Base-by-base conservation (phyloP, 2,329 filamentous ascomycete genomes). In the Cylindrodendrum hubeiense region DNA sequence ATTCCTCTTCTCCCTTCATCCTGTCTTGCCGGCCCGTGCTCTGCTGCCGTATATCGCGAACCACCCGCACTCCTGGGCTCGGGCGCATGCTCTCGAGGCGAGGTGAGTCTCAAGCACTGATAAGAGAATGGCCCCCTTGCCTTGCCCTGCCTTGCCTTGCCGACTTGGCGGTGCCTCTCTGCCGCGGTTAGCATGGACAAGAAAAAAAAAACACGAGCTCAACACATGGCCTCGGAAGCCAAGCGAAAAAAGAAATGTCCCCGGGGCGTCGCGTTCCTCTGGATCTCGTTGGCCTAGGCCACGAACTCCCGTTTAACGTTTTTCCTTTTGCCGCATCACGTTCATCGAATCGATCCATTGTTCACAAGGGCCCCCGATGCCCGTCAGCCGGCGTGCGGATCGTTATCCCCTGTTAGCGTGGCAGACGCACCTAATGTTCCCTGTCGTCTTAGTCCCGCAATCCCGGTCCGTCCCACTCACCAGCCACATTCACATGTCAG, bases 401-500 rank as follows among this genome's bases (percentile, higher is more conserved):
- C 53, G 39, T 13, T 22, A 19, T n/a, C 34, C 49, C 34, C 52
- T 41, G 26, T 33, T 54, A 59, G 41, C 54, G 61, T 43, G 41
- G 54, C 26, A 30, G 22, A 60, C 67, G 50, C 65, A 52, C 44
- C 51, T 41, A 26, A 37, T 30, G 55, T 63, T 55, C 67, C 67
- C 66, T 70, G 70, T 66, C 60, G 49, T 54, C 50, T 43, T 47
- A 57, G 33, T 57, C 55, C 37, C 37, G 49, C n/a, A n/a, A n/a
- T n/a, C n/a, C n/a, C n/a, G n/a, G n/a, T n/a, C n/a, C n/a, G 34
- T 60, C 24, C 67, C 69, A 64, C 69, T 65, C 65, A 66, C 65
- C 70, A 76, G 75, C 75, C 75, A 76, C 75, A 72, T 74, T 77
- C 75, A 77, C 75, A 77, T 77, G 75, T 72, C 74, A 75, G 39